Conservation (phyloP, 2,329 filamentous ascomycete species). For the Colletotrichum sp. region DNA sequence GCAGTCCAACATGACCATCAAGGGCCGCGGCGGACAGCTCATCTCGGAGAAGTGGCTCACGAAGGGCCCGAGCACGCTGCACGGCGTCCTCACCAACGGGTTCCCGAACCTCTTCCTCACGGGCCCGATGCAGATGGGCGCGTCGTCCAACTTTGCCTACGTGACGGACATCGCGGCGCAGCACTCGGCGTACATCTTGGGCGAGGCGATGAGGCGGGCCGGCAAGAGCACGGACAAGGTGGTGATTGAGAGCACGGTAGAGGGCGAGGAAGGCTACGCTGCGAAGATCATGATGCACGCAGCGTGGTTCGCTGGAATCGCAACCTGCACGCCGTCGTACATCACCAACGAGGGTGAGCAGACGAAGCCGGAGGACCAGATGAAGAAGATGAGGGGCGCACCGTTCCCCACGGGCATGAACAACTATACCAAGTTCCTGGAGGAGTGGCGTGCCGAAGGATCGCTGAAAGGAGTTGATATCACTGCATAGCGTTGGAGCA, state of each 20-base stretch:
- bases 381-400: constrained; percentile 33
- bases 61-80: constrained; percentile 52
- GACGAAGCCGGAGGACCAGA: constrained; percentile 29
- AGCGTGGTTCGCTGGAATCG: constrained; percentile 40
- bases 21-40: constrained; percentile 46
- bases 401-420: constrained; percentile 35
- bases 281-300: constrained; percentile 42
- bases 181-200: constrained; percentile 47
- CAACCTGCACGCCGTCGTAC: constrained; percentile 60
- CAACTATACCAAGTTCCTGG: constrained; percentile 30
- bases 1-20: constrained; percentile 30
- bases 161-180: constrained; percentile 36
- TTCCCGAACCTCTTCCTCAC: constrained; percentile 63
- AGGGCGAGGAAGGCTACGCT: constrained; percentile 54
- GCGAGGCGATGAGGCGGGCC: constrained; percentile 25
- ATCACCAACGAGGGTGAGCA: constrained; percentile 49
- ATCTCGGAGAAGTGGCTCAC: constrained; percentile 48
- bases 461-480: constrained; percentile 26
- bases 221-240: constrained; percentile 18
- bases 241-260: constrained; percentile 46
- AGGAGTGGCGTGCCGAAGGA: constrained; percentile 33
- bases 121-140: constrained; percentile 44
- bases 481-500: not conserved
- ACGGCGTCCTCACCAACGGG: constrained; percentile 50
- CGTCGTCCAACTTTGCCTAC: constrained; percentile 42